Evolutionary conservation across 108 stramenopile species (phyloP), one percentile per base, ranked within the genome.

Genomic region (Nitzschia putrida): DNA sequence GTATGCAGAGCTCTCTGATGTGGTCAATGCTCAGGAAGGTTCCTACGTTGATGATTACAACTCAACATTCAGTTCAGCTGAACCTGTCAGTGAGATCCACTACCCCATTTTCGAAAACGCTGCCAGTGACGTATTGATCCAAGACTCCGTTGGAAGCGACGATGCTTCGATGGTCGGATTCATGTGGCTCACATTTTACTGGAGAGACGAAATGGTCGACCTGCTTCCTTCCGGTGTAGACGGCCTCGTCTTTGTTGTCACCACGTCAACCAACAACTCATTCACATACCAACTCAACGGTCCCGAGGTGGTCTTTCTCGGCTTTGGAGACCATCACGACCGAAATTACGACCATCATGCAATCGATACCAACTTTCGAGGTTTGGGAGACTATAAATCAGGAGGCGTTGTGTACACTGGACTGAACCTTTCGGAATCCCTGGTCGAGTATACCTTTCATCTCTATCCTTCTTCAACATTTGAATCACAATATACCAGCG

Each of bases 391-490:
- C 2, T n/a, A n/a, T 7, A 24, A 42, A 2, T 23, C n/a, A 3
- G 18, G 22, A 4, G 21, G 14, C 4, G 2, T 13, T 3, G 18
- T 53, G 14, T 68, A 68, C 10, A 73, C 72, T 4, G 74, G 66
- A 6, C 29, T 68, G 6, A 5, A 29, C 13, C 18, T 69, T 0
- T 71, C 57, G 0, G 60, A 74, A 5, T 71, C 44, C 4, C 41
- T 51, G 45, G 63, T 74, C 49, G 64, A 74, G 1, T 85, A 80
- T 58, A 66, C 56, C 0, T 29, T 83, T n/a, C 18, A 6, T 11
- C 74, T 85, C n/a, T 85, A 85, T 61, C 85, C 85, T 22, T 81
- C 82, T 2, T 34, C 73, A 41, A 56, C 50, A 11, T 69, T 85
- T 49, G 69, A 74, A 22, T 54, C 60, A 22, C 43, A 72, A 41